Percentiles rank a stretch among this genome's conserved stretches.
These are phyloP conservation scores for Prunus dulcis DNA, from an alignment of 306 rosid species.

Conservation along the genomic window DNA sequence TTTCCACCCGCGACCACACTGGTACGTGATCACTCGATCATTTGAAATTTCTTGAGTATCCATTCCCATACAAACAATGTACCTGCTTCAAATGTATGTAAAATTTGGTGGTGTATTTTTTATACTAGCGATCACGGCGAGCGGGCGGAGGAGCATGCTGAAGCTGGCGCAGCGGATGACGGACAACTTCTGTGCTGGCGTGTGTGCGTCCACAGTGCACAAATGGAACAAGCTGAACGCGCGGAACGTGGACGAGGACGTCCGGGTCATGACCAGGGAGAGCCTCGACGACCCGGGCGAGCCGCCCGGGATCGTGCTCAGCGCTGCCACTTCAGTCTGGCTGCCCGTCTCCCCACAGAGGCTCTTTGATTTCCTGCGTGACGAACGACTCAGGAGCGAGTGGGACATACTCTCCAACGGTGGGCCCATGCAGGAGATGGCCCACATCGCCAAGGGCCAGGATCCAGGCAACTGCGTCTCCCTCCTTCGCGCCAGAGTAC, in stretches of 20 bases:
- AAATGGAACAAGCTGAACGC: conserved; percentile 89
- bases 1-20: conserved; percentile 62
- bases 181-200: conserved; percentile 93
- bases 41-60: background rate
- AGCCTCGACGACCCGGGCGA: conserved; percentile 91
- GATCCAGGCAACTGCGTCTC: conserved; percentile 89
- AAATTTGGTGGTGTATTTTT: background rate
- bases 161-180: conserved; percentile 96
- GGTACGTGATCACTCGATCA: conserved; percentile 18
- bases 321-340: conserved; percentile 96
- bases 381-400: conserved; percentile 80
- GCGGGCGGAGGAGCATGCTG: conserved; percentile 90
- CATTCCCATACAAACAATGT: no score
- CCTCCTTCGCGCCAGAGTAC: conserved; percentile 77
- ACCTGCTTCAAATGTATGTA: background rate
- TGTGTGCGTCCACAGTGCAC: conserved; percentile 88
- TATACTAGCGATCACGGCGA: conserved; percentile 50
- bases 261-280: conserved; percentile 89
- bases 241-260: conserved; percentile 72
- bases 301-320: conserved; percentile 92
- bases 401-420: conserved; percentile 98
- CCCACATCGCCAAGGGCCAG: conserved; percentile 90
- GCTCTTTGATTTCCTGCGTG: conserved; percentile 76
- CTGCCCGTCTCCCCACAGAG: conserved; percentile 61
- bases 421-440: conserved; percentile 99